Percentiles rank a stretch among this genome's conserved stretches.
Evolutionary conservation across 75 land plant genomes (phyloP).

Genomic region (Cryptomeria japonica): DNA sequence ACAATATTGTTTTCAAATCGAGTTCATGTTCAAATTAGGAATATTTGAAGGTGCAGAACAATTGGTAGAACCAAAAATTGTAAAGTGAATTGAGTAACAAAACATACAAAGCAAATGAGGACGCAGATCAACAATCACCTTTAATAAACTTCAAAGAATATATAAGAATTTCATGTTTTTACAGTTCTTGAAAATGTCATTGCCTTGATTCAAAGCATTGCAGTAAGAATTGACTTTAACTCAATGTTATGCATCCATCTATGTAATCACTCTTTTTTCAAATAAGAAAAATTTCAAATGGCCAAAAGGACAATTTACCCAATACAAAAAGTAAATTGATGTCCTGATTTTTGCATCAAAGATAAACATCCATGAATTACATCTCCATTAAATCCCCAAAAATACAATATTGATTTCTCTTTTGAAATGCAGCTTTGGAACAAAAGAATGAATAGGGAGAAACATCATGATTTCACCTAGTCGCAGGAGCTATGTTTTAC

Average conservation of each 20-base stretch:
- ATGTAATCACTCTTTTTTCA: neutral
- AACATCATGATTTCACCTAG: neutral
- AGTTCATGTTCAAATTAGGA: too few species aligned
- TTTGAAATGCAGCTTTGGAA: neutral
- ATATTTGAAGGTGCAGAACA: too few species aligned
- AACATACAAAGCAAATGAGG: too few species aligned
- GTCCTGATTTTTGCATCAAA: slow-evolving; percentile 1
- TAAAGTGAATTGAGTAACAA: too few species aligned
- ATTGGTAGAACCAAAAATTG: too few species aligned
- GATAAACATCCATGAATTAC: neutral
- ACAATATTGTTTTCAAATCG: too few species aligned
- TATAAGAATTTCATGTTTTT: too few species aligned
- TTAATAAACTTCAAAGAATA: too few species aligned
- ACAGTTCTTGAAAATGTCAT: too few species aligned
- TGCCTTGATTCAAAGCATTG: too few species aligned
- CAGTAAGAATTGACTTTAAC: neutral
- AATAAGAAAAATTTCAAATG: neutral
- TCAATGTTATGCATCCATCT: neutral
- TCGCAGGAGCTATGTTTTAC: neutral
- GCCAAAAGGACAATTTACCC: neutral
- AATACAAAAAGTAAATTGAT: neutral
- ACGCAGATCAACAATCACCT: too few species aligned
- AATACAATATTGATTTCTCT: neutral
- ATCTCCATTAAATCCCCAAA: neutral
- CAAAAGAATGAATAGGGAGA: neutral